phyloP scores from a whole-genome alignment of 768 basidiomycete genomes.

The Russula brevipes region DNA sequence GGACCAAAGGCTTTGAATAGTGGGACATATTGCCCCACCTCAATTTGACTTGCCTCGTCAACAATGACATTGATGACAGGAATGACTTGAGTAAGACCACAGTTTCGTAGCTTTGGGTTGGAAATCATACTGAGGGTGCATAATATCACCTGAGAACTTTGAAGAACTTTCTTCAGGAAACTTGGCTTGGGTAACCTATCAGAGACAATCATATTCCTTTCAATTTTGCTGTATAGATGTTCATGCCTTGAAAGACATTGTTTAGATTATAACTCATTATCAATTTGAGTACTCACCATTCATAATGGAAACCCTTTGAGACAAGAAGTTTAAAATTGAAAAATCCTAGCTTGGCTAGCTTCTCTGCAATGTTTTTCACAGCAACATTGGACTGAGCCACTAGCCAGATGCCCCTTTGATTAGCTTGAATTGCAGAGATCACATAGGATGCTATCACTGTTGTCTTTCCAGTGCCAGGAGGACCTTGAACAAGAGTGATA shows the following conservation, averaged over 20 bases:
- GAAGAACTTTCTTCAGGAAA: slow-evolving; percentile 33
- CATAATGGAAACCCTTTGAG: slow-evolving; percentile 59
- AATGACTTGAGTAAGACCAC: slow-evolving; percentile 28
- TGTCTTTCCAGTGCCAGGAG: slow-evolving; percentile 34
- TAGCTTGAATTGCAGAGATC: slow-evolving; percentile 28
- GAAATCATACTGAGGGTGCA: slow-evolving; percentile 79
- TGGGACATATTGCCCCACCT: slow-evolving; percentile 31
- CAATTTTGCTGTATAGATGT: slow-evolving; percentile 56
- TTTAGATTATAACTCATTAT: slow-evolving; percentile 12
- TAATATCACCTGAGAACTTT: slow-evolving; percentile 53
- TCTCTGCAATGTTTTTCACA: slow-evolving; percentile 86
- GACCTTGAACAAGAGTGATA: slow-evolving; percentile 34
- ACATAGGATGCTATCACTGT: slow-evolving; percentile 35
- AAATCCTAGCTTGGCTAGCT: slow-evolving; percentile 53
- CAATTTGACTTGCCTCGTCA: slow-evolving; percentile 36
- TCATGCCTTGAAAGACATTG: slow-evolving; percentile 57
- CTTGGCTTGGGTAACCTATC: slow-evolving; percentile 29
- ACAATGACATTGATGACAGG: slow-evolving; percentile 33
- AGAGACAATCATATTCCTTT: slow-evolving; percentile 49
- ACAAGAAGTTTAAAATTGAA: slow-evolving; percentile 61
- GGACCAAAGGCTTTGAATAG: slow-evolving; percentile 28
- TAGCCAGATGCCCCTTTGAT: slow-evolving; percentile 58
- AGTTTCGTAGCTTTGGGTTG: slow-evolving; percentile 23
- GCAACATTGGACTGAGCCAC: slow-evolving; percentile 84
- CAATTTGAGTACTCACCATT: slow-evolving; percentile 47